phyloP scores from a whole-genome alignment of 75 land plant genomes.

The Selaginella moellendorffii region DNA sequence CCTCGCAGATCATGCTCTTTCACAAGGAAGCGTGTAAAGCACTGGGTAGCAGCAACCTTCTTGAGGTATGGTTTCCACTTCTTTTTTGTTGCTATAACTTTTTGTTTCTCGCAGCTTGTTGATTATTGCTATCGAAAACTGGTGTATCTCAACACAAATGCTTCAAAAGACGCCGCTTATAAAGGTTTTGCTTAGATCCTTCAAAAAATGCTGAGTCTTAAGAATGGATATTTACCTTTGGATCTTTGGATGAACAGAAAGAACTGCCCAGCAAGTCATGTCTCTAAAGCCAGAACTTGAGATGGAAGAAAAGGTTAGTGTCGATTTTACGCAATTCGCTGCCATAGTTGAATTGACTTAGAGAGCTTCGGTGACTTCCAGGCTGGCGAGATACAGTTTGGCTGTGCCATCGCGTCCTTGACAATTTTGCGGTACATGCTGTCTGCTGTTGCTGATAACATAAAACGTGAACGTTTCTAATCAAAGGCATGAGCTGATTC shows the following conservation, averaged over 20 bases:
- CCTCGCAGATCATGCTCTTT: slow-evolving; percentile 21
- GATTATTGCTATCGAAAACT: slow-evolving; percentile 32
- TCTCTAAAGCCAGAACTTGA: neutral
- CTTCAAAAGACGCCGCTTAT: slow-evolving; percentile 20
- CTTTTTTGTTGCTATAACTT: too few species aligned
- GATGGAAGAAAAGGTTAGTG: neutral
- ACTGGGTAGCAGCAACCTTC: slow-evolving; percentile 19
- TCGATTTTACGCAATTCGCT: too few species aligned
- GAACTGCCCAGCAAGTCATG: neutral
- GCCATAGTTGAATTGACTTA: too few species aligned
- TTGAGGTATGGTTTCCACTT: slow-evolving; percentile 23
- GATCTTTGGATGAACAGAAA: too few species aligned
- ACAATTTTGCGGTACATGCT: neutral
- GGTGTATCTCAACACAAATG: slow-evolving; percentile 28
- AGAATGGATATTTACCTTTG: neutral
- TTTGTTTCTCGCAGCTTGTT: too few species aligned
- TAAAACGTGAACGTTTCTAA: neutral
- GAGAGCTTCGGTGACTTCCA: too few species aligned
- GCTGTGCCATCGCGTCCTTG: neutral
- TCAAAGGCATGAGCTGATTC: too few species aligned
- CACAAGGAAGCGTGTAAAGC: slow-evolving; percentile 33
- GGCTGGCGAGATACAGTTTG: neutral
- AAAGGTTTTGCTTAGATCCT: slow-evolving; percentile 19
- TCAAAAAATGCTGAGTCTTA: too few species aligned
- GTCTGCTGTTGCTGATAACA: neutral